Base-by-base conservation (phyloP, 257 asterid genomes). In the Capsicum chinense region DNA sequence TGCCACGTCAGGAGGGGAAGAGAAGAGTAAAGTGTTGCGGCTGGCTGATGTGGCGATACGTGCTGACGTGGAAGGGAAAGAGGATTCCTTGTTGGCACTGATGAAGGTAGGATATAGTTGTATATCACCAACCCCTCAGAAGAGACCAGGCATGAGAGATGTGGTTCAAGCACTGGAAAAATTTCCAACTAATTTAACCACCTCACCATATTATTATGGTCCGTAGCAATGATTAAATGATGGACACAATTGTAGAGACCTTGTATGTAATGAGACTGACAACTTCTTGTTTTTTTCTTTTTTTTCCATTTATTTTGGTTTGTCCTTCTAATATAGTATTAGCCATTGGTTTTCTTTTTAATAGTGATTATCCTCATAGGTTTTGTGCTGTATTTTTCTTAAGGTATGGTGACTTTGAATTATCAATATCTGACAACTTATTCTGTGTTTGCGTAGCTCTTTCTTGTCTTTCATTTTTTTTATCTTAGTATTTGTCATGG, bases 91-190 rank as follows among this genome's bases (percentile, higher is more conserved):
- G 86, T 83, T 94, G 87, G 92, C 86, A 64, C 76, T 95, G n/a
- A 16, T 95, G 15, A 95, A 84, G 86, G 85, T 95, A 88, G 98
- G 99, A 57, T 95, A 88, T 63, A 86, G 70, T 81, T 95, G 97
- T 87, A 87, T 96, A 80, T 92, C 94, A 8, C 89, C 96, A 0
- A 86, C 83, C 63, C 95, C 98, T 7, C 99, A 93, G 17, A 94
- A 92, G 92, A 94, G 98, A 90, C 98, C 99, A 50, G 81, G 92
- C 3, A 93, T 94, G 95, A 96, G 92, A 87, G 99, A 96, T 42
- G 92, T 87, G 19, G 90, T 96, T 16, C 99, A 96, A 84, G 95
- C 91, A 42, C 92, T 96, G 6, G 99, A 96, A 4, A 96, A 86
- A 86, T 92, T 94, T 80, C 97, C 97, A 54, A 69, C 88, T 44